Evolutionary conservation across 495 filamentous ascomycete species (phyloP).

Genomic region (Penicillium malachiteum): DNA sequence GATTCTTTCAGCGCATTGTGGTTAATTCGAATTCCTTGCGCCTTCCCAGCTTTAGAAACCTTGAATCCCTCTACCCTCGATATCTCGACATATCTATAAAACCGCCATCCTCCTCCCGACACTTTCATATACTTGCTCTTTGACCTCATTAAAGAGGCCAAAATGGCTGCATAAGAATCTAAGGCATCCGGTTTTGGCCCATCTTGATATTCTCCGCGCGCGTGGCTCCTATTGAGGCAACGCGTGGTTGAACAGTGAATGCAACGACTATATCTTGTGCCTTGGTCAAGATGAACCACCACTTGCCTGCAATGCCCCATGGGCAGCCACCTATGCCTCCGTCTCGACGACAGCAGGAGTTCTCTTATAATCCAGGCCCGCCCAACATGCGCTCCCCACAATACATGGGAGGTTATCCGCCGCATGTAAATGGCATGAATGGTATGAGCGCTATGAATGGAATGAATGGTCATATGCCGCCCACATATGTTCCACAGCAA

Average conservation of each 20-base stretch:
- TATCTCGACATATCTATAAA: slow-evolving; percentile 2
- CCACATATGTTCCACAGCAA: slow-evolving; percentile 43
- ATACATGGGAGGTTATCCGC: slow-evolving; percentile 45
- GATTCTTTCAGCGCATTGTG: slow-evolving; percentile 7
- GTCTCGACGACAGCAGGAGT: slow-evolving; percentile 50
- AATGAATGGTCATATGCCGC: slow-evolving; percentile 43
- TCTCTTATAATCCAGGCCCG: slow-evolving; percentile 44
- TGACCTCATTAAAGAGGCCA: slow-evolving; percentile 19
- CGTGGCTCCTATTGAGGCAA: slow-evolving; percentile 49
- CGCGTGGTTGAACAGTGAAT: slow-evolving; percentile 43
- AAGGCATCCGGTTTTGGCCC: slow-evolving; percentile 19
- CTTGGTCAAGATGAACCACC: slow-evolving; percentile 55
- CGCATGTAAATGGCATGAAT: slow-evolving; percentile 31
- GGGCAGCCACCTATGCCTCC: slow-evolving; percentile 54
- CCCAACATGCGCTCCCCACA: slow-evolving; percentile 47
- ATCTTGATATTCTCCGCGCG: slow-evolving; percentile 26
- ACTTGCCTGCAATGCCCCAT: slow-evolving; percentile 53
- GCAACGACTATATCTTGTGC: slow-evolving; percentile 33
- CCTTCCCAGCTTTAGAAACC: slow-evolving; percentile 7
- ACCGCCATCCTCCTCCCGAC: not conserved
- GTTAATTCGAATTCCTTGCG: slow-evolving; percentile 7
- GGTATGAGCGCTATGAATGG: slow-evolving; percentile 6
- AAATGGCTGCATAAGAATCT: slow-evolving; percentile 40
- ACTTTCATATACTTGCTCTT: not conserved
- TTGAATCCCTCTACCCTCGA: not conserved